Percentiles rank a stretch among this genome's conserved stretches.
Evolutionary conservation across 108 stramenopile genomes (phyloP).

Genomic region (Discostella stelligeroides): DNA sequence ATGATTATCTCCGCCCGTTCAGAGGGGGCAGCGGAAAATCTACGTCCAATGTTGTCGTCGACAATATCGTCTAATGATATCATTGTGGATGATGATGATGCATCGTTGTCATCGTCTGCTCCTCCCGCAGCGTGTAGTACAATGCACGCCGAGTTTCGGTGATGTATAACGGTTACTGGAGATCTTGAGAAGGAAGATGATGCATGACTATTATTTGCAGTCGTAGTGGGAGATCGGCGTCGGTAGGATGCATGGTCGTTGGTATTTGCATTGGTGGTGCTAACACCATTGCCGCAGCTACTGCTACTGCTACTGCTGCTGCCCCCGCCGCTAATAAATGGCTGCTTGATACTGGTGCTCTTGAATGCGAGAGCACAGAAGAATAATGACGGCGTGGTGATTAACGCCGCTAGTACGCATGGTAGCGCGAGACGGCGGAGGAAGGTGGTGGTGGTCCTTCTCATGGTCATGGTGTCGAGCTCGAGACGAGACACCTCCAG

Average conservation of each 20-base stretch:
- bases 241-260: conserved; percentile 4
- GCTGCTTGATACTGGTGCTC: conserved; percentile 15
- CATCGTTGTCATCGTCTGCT: conserved; percentile 5
- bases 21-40: conserved; percentile 21
- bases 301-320: not conserved
- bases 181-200: conserved; percentile 1
- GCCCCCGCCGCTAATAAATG: conserved; percentile 3
- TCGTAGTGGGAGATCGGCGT: not conserved
- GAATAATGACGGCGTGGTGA: too few species aligned
- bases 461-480: conserved; percentile 9
- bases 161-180: not conserved
- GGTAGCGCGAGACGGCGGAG: not conserved
- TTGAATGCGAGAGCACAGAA: conserved; percentile 20
- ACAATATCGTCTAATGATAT: not conserved
- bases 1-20: conserved; percentile 23
- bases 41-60: conserved; percentile 9
- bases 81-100: not conserved
- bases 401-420: conserved; percentile 8
- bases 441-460: not conserved
- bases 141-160: not conserved
- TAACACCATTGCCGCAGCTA: too few species aligned
- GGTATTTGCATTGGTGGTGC: not conserved
- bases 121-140: not conserved
- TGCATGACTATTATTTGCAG: not conserved
- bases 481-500: not conserved